These are phyloP conservation scores for Macrophomina pseudophaseolina DNA, from an alignment of 2,329 filamentous ascomycete genomes.

Conservation along the genomic window DNA sequence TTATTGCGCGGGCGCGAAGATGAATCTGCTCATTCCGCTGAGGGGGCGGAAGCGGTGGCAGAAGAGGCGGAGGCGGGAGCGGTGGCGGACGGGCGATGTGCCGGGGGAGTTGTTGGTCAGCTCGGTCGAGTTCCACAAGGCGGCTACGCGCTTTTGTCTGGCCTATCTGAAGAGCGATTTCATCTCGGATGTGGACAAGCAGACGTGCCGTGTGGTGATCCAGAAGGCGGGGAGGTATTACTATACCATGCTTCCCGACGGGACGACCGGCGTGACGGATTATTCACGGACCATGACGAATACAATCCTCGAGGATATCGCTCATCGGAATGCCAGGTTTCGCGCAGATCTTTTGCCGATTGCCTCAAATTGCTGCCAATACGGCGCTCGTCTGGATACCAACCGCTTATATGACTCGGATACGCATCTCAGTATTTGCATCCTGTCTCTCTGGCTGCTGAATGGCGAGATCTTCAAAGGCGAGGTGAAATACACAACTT, in stretches of 20 bases:
- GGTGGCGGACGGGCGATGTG: slow-evolving; percentile 5
- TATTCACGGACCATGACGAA: slow-evolving; percentile 24
- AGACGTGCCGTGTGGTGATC: not conserved
- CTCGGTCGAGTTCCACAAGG: slow-evolving; percentile 24
- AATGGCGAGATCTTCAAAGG: slow-evolving; percentile 29
- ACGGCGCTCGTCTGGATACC: slow-evolving; percentile 24
- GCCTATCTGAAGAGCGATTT: slow-evolving; percentile 1
- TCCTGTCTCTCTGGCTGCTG: slow-evolving; percentile 28
- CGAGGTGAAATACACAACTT: not conserved
- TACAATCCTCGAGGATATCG: slow-evolving; percentile 25
- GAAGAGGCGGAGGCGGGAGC: not conserved
- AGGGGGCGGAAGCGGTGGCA: not conserved
- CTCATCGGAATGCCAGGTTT: slow-evolving; percentile 21
- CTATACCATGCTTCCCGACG: slow-evolving; percentile 25
- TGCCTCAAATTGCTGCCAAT: slow-evolving; percentile 28
- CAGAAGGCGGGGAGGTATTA: slow-evolving; percentile 7
- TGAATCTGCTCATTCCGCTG: slow-evolving; percentile 26
- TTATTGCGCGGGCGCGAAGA: slow-evolving; percentile 26
- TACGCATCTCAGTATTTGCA: slow-evolving; percentile 21
- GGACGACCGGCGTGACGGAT: not conserved
- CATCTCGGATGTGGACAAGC: not conserved
- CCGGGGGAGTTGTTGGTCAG: slow-evolving; percentile 20
- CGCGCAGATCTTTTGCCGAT: slow-evolving; percentile 27
- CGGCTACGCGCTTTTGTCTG: slow-evolving; percentile 25
- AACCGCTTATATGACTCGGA: not conserved